These are phyloP conservation scores for Leccinum fibrillosum DNA, from an alignment of 768 basidiomycete genomes.

Conservation along the genomic window DNA sequence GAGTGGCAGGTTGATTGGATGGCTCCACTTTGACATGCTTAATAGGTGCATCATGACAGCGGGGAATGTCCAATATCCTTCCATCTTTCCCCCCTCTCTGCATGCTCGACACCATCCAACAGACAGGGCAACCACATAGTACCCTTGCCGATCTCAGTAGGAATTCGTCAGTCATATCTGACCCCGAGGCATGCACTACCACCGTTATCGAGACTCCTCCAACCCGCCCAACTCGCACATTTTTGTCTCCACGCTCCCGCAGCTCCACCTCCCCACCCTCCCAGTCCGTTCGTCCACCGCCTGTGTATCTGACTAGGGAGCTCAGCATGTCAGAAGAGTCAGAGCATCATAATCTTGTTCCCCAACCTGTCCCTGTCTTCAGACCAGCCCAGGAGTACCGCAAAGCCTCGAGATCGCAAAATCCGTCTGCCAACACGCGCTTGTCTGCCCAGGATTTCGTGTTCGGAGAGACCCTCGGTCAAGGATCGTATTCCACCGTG, in stretches of 20 bases:
- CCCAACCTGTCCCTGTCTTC: constrained; percentile 6
- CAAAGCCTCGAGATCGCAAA: constrained; percentile 38
- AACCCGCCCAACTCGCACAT: constrained; percentile 56
- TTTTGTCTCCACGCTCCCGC: constrained; percentile 58
- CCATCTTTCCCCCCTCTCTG: neutral
- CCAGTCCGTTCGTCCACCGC: constrained; percentile 38
- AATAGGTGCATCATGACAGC: too few species aligned
- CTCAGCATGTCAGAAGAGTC: constrained; percentile 40
- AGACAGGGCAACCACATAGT: constrained; percentile 1
- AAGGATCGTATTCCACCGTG: constrained; percentile 82
- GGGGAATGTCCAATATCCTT: neutral
- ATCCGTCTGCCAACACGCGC: constrained; percentile 44
- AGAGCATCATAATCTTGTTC: constrained; percentile 11
- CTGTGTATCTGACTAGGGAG: constrained; percentile 56
- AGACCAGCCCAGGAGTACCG: constrained; percentile 31
- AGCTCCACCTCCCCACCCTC: constrained; percentile 46
- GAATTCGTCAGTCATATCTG: constrained; percentile 73
- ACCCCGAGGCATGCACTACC: constrained; percentile 45
- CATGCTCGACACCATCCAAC: too few species aligned
- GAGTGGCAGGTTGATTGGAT: too few species aligned
- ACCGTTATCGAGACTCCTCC: constrained; percentile 41
- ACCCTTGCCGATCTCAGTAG: constrained; percentile 63
- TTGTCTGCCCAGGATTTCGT: constrained; percentile 61
- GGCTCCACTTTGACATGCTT: too few species aligned
- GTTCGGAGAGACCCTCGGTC: constrained; percentile 70